These are phyloP conservation scores for Lophium mytilinum DNA, from an alignment of 495 filamentous ascomycete genomes.

Conservation along the genomic window DNA sequence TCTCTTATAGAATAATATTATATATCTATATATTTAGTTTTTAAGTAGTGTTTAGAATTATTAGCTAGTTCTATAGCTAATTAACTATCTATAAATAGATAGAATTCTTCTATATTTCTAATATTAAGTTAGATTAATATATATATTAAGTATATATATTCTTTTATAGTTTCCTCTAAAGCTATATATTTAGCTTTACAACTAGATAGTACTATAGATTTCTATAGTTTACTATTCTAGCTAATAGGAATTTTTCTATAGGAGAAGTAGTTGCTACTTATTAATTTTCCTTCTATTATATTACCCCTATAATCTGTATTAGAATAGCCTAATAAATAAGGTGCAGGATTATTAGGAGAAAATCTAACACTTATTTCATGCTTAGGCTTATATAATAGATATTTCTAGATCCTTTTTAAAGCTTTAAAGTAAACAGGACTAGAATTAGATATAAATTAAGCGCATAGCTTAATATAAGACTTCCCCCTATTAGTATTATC, in stretches of 20 bases:
- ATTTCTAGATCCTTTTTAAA: no score
- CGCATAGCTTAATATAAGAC: no score
- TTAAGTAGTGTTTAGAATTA: background rate
- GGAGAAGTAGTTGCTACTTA: background rate
- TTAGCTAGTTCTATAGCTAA: background rate
- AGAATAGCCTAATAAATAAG: background rate
- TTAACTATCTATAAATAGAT: background rate
- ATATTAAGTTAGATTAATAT: background rate
- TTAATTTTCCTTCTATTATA: background rate
- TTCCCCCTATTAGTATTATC: no score
- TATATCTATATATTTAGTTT: background rate
- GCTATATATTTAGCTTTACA: conserved; percentile 12
- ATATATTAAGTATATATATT: conserved; percentile 16
- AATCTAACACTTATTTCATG: no score
- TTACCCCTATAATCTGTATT: background rate
- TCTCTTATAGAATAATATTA: background rate
- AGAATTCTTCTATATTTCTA: background rate
- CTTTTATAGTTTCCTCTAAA: conserved; percentile 21
- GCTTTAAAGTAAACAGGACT: no score
- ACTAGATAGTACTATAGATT: no score
- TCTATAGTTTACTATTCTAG: no score
- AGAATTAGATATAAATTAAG: no score
- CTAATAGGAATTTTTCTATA: no score
- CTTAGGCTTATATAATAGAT: no score
- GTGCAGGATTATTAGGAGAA: background rate